phyloP scores from a whole-genome alignment of 2,329 filamentous ascomycete species.

The Dactylellina sp. region DNA sequence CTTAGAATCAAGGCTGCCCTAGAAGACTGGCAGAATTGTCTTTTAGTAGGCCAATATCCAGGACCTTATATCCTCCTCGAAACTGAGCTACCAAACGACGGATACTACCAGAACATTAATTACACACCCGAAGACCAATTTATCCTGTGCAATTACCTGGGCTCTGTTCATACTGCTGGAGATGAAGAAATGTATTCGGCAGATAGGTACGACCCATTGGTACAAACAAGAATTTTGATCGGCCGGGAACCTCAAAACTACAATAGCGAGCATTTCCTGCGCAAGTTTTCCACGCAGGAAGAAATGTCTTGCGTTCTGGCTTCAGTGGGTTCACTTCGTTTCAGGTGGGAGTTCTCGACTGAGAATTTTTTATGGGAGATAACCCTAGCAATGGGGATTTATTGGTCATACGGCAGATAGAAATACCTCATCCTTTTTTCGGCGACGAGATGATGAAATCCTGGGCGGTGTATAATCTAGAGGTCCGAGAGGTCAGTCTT shows the following conservation, averaged over 20 bases:
- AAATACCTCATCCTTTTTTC: constrained; percentile 18
- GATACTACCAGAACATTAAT: constrained; percentile 2
- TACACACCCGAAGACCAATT: background rate
- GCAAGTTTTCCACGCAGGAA: constrained; percentile 3
- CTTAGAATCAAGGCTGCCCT: constrained; percentile 27
- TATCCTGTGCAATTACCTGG: constrained; percentile 27
- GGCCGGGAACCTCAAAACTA: constrained; percentile 8
- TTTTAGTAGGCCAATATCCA: constrained; percentile 20
- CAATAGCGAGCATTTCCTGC: background rate
- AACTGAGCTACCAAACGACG: constrained; percentile 26
- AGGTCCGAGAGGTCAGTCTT: background rate
- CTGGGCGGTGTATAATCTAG: constrained; percentile 11
- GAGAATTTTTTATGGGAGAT: constrained; percentile 29
- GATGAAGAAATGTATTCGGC: constrained; percentile 25
- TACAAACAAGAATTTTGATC: constrained; percentile 8
- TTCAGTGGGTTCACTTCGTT: too few species aligned
- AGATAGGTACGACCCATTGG: constrained; percentile 15
- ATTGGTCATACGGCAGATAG: constrained; percentile 2
- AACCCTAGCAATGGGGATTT: constrained; percentile 17
- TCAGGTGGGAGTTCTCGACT: constrained; percentile 26
- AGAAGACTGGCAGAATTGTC: constrained; percentile 37
- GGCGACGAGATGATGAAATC: background rate
- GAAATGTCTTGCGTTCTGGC: background rate
- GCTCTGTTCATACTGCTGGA: constrained; percentile 19
- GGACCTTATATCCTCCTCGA: constrained; percentile 34